phyloP scores from a whole-genome alignment of 108 stramenopile species.

The Parmales sp. region DNA sequence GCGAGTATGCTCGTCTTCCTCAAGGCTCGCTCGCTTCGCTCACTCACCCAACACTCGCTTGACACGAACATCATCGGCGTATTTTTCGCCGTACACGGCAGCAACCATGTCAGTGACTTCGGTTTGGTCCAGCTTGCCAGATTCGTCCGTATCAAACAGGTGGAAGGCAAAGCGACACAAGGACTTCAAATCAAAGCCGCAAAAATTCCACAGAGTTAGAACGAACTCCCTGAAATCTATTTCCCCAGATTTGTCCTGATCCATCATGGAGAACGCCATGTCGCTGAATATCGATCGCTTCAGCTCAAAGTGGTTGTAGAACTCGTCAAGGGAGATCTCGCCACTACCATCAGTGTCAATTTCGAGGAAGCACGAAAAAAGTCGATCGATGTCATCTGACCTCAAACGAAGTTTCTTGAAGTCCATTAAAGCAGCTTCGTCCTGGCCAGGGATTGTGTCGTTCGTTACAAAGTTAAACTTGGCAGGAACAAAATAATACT shows the following conservation, averaged over 20 bases:
- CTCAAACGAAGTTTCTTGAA: neutral
- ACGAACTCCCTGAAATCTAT: conserved; percentile 7
- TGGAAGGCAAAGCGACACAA: neutral
- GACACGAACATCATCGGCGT: neutral
- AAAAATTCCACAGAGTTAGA: conserved; percentile 9
- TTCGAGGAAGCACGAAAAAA: neutral
- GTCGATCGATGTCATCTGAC: neutral
- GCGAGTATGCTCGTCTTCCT: too few relatives aligned
- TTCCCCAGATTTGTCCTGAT: conserved; percentile 1
- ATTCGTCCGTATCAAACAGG: neutral
- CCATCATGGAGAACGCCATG: conserved; percentile 8
- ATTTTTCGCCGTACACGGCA: conserved; percentile 3
- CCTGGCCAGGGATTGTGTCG: conserved; percentile 8
- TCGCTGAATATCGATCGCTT: neutral
- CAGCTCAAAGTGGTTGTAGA: neutral
- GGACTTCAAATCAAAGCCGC: conserved; percentile 4
- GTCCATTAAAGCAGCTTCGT: conserved; percentile 2
- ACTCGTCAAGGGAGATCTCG: neutral
- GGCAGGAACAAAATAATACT: neutral
- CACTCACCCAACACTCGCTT: neutral
- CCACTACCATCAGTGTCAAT: conserved; percentile 6
- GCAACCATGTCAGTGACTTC: neutral
- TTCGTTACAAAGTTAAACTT: neutral
- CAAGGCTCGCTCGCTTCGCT: too few relatives aligned
- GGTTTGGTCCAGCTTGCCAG: neutral